These are phyloP conservation scores for Agrocybe pediades DNA, from an alignment of 768 basidiomycete species.

Conservation along the genomic window DNA sequence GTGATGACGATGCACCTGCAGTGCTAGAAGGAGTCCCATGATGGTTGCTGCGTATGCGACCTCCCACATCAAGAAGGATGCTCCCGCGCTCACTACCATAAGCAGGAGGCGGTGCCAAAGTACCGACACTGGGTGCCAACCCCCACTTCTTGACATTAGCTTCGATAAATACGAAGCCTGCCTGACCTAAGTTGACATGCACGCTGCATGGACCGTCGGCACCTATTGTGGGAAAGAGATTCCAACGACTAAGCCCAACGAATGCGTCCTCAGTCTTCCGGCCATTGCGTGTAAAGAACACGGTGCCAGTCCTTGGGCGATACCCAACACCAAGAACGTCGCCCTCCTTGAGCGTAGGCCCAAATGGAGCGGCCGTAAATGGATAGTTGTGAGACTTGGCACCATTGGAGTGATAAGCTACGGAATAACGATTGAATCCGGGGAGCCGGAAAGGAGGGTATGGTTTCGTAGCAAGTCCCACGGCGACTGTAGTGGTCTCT, in stretches of 20 bases:
- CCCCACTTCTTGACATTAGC: conserved; percentile 99
- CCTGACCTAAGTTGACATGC: conserved; percentile 96
- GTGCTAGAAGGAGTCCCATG: conserved; percentile 44
- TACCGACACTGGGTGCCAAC: conserved; percentile 94
- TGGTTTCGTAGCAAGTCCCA: conserved; percentile 96
- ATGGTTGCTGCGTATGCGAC: conserved; percentile 42
- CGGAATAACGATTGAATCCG: conserved; percentile 82
- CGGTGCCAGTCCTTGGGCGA: conserved; percentile 92
- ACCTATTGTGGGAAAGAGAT: conserved; percentile 96
- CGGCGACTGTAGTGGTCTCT: conserved; percentile 79
- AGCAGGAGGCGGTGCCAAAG: conserved; percentile 95
- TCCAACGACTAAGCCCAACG: conserved; percentile 84
- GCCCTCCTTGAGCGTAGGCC: conserved; percentile 85
- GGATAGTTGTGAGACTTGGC: conserved; percentile 98
- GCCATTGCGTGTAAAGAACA: conserved; percentile 99
- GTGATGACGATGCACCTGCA: conserved; percentile 42
- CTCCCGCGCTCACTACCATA: conserved; percentile 97
- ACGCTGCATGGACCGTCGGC: conserved; percentile 96
- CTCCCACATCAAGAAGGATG: conserved; percentile 91
- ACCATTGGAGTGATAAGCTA: conserved; percentile 95
- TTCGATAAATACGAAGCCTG: conserved; percentile 98
- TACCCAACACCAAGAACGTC: conserved; percentile 97
- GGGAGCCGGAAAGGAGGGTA: conserved; percentile 94
- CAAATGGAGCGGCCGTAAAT: conserved; percentile 84
- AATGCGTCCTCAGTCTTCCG: conserved; percentile 97